A percentile compares a stretch with the other conserved stretches of the same genome.
Evolutionary conservation across 1,284 basidiomycete genomes (phyloP).

Genomic region (Leccinum solheimii): DNA sequence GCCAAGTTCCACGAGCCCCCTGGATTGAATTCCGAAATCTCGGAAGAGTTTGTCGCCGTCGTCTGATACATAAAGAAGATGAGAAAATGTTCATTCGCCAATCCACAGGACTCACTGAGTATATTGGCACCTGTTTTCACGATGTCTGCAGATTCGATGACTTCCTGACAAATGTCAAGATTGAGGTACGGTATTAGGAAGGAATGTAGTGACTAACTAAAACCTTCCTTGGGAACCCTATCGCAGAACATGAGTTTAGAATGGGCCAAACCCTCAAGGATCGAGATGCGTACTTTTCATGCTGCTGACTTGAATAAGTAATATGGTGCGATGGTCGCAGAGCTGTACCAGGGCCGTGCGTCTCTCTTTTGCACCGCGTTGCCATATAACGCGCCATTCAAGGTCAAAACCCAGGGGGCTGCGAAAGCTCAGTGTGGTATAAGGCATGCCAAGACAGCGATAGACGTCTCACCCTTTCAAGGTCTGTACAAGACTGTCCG

Average conservation of each 20-base stretch:
- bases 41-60: constrained; percentile 62
- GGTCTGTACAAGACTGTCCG: constrained; percentile 41
- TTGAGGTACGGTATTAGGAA: neutral
- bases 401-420: constrained; percentile 62
- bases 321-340: constrained; percentile 45
- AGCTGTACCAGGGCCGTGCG: constrained; percentile 56
- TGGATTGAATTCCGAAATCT: constrained; percentile 56
- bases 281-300: constrained; percentile 47
- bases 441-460: neutral
- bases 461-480: constrained; percentile 40
- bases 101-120: constrained; percentile 42
- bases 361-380: constrained; percentile 34
- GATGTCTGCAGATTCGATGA: constrained; percentile 48
- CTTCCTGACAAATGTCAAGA: constrained; percentile 36
- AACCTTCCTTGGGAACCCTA: constrained; percentile 49
- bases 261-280: neutral
- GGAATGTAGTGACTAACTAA: constrained; percentile 12
- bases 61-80: constrained; percentile 36
- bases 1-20: constrained; percentile 58
- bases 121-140: constrained; percentile 64
- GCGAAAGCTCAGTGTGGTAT: neutral
- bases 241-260: neutral
- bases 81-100: neutral
- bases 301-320: constrained; percentile 56
- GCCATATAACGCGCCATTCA: constrained; percentile 53